Evolutionary conservation across 2,329 filamentous ascomycete species (phyloP), one percentile per base, ranked within the genome.

Genomic region (Ophiostoma piceae): DNA sequence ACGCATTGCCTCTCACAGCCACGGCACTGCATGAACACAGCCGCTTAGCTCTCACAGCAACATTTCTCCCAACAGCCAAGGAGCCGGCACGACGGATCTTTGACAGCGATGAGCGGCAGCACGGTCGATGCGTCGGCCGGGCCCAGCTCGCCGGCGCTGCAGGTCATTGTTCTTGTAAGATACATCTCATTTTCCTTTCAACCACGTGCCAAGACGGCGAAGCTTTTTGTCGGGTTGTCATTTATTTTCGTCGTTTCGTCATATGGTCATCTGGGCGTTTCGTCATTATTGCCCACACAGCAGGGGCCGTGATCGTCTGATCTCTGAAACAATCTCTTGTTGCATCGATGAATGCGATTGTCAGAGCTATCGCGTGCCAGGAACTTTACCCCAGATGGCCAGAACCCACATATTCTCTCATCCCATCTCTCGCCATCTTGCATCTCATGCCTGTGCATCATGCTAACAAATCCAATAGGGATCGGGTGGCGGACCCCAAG

Each of bases 401-500:
- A 26, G n/a, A 57, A 57, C 12, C 51, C 51, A 57, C 51, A 29
- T 47, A 19, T 6, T 19, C 43, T 47, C 43, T n/a, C 43, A 41
- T 41, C 39, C 16, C 71, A 73, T 57, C 3, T 51, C 47, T 51
- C 51, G 19, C 14, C 47, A 51, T 51, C 47, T 51, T 51, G 43
- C 16, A 5, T 51, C 14, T 51, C n/a, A 22, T 26, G 9, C 22
- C n/a, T 22, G 9, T 57, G 51, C 51, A 26, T 26, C 22, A 29
- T 32, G 22, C 57, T 62, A 62, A 62, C 57, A 32, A 3, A 57
- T 26, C 2, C 19, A 19, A 47, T 76, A 96, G 93, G 95, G 95
- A 73, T 88, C 92, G 65, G 92, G 92, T 67, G 95, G 95, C 71
- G 95, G 95, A 68, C 95, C 95, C 41, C 86, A 87, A 75, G 95